phyloP scores from a whole-genome alignment of 345 rosid species.

The Lumnitzera racemosa region DNA sequence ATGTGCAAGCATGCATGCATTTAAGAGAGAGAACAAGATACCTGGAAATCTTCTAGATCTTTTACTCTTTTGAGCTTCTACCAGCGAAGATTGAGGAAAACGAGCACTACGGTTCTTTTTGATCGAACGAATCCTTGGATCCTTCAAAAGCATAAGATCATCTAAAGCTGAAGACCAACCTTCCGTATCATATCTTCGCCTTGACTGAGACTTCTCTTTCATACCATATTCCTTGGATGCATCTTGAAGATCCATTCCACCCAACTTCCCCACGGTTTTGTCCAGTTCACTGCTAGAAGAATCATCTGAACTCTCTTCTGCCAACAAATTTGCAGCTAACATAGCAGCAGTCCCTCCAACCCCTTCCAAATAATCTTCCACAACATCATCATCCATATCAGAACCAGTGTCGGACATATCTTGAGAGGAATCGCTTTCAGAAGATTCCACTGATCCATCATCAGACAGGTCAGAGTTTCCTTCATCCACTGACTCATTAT shows the following conservation, averaged over 20 bases:
- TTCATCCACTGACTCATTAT: slow-evolving; percentile 24
- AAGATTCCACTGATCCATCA: slow-evolving; percentile 27
- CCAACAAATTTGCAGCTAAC: slow-evolving; percentile 56
- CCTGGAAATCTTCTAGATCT: slow-evolving; percentile 59
- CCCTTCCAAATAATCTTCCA: slow-evolving; percentile 81
- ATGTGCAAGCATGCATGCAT: neutral
- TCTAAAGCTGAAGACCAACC: slow-evolving; percentile 41
- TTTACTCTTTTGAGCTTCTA: slow-evolving; percentile 53
- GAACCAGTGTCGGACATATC: slow-evolving; percentile 38
- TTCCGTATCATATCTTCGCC: slow-evolving; percentile 30
- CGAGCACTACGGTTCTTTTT: slow-evolving; percentile 47
- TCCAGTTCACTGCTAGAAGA: slow-evolving; percentile 44
- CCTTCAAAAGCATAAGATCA: slow-evolving; percentile 64
- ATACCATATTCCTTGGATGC: slow-evolving; percentile 72
- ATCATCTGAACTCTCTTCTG: slow-evolving; percentile 34
- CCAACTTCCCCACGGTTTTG: slow-evolving; percentile 45
- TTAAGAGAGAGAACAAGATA: slow-evolving; percentile 11
- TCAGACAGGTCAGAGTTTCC: slow-evolving; percentile 37
- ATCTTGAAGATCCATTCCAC: slow-evolving; percentile 58
- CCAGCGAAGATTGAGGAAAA: slow-evolving; percentile 68
- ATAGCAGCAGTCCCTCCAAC: slow-evolving; percentile 63
- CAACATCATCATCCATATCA: slow-evolving; percentile 74
- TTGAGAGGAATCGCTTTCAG: slow-evolving; percentile 40
- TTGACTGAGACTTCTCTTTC: slow-evolving; percentile 30
- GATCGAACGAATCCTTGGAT: slow-evolving; percentile 54